These are phyloP conservation scores for Talaromyces sp. DNA, from an alignment of 2,329 filamentous ascomycete species.

Conservation along the genomic window DNA sequence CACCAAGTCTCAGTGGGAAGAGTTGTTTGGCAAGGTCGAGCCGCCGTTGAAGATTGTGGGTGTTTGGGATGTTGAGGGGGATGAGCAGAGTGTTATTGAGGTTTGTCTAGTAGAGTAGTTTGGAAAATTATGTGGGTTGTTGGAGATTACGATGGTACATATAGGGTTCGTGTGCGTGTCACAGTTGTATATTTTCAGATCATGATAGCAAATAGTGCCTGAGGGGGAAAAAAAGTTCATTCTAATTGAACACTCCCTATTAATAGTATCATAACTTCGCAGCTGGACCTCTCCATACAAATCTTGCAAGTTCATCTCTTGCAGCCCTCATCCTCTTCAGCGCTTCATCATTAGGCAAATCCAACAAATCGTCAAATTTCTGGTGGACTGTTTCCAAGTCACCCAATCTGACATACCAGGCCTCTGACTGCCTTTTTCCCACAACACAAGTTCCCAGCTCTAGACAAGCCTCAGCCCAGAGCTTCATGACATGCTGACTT, in stretches of 20 bases:
- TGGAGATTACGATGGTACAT: too few species aligned
- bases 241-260: neutral
- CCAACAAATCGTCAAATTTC: constrained; percentile 4
- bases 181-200: too few species aligned
- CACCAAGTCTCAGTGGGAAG: too few species aligned
- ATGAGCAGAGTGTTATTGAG: too few species aligned
- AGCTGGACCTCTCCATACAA: neutral
- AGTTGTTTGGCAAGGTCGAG: too few species aligned
- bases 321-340: constrained; percentile 13
- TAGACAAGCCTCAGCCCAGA: constrained; percentile 9
- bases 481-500: constrained; percentile 12
- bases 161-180: too few species aligned
- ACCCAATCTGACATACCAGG: constrained; percentile 12
- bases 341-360: constrained; percentile 10
- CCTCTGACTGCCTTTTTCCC: constrained; percentile 7
- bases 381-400: neutral
- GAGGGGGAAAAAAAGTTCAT: neutral
- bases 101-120: too few species aligned
- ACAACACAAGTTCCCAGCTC: constrained; percentile 2
- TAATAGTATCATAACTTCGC: neutral
- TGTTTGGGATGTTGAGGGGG: too few species aligned
- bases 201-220: too few species aligned
- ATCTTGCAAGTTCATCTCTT: constrained; percentile 1
- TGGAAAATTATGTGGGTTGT: too few species aligned
- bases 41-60: too few species aligned